Percentiles rank a stretch among this genome's conserved stretches.
Conservation (phyloP, 768 basidiomycete genomes). For the Leccinum disarticulatum region DNA sequence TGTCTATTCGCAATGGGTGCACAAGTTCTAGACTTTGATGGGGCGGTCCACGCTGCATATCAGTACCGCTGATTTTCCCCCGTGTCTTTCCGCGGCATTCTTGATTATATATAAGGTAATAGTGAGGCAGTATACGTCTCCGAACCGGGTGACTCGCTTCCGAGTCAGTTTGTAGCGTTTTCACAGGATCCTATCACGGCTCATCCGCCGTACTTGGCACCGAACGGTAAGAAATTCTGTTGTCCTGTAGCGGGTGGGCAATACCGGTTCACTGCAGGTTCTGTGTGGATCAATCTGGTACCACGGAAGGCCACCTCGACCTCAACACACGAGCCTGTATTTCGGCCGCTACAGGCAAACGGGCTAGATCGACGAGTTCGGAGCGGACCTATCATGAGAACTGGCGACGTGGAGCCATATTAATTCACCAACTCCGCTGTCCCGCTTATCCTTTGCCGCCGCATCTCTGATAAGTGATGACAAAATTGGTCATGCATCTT, state of each 20-base stretch:
- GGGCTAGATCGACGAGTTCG: not conserved
- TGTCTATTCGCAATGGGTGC: not conserved
- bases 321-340: not conserved
- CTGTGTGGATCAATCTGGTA: not conserved
- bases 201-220: not conserved
- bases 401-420: not conserved
- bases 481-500: not conserved
- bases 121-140: slow-evolving; percentile 14
- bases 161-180: slow-evolving; percentile 13
- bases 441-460: not conserved
- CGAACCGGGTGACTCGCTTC: slow-evolving; percentile 10
- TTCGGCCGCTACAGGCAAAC: not conserved
- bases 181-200: slow-evolving; percentile 6
- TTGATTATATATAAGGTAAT: slow-evolving; percentile 13
- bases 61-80: slow-evolving; percentile 1
- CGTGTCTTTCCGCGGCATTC: slow-evolving; percentile 9
- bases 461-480: not conserved
- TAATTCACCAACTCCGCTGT: not conserved
- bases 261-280: not conserved
- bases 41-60: not conserved
- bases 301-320: too few relatives aligned
- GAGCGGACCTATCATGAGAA: not conserved
- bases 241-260: not conserved
- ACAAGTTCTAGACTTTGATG: slow-evolving; percentile 1
- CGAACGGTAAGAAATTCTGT: too few relatives aligned